Conservation (phyloP, 805 yeast species). For the Henningerozyma blattae region DNA sequence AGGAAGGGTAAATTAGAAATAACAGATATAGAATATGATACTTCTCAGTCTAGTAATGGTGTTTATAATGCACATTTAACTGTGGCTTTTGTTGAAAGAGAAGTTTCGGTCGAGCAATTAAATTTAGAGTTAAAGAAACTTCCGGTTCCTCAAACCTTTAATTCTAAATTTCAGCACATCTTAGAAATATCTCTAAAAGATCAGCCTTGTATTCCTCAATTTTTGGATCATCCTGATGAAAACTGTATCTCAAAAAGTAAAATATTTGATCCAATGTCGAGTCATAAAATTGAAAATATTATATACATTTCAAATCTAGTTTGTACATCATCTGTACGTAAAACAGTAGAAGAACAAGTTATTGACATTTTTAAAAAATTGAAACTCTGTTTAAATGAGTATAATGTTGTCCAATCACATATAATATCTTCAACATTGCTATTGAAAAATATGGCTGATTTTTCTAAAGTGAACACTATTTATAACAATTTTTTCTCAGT, state of each 20-base stretch:
- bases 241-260: background rate
- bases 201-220: too few species aligned
- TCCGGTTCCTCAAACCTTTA: conserved; percentile 12
- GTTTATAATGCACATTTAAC: conserved; percentile 54
- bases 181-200: conserved; percentile 1
- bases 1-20: conserved; percentile 37
- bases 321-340: conserved; percentile 12
- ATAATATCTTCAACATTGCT: conserved; percentile 51
- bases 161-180: conserved; percentile 15
- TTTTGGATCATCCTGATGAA: background rate
- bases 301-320: conserved; percentile 35
- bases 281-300: conserved; percentile 18
- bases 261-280: conserved; percentile 1
- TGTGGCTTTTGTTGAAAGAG: conserved; percentile 37
- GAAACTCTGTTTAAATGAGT: conserved; percentile 19
- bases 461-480: conserved; percentile 45
- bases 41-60: conserved; percentile 38
- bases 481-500: conserved; percentile 44
- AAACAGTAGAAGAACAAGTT: conserved; percentile 33
- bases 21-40: conserved; percentile 31
- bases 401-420: conserved; percentile 29
- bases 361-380: conserved; percentile 38
- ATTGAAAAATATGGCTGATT: conserved; percentile 52
- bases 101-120: conserved; percentile 13
- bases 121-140: conserved; percentile 27